A percentile compares a stretch with the other conserved stretches of the same genome.
phyloP scores from a whole-genome alignment of 495 filamentous ascomycete genomes.

The Massariosphaeria phaeospora region DNA sequence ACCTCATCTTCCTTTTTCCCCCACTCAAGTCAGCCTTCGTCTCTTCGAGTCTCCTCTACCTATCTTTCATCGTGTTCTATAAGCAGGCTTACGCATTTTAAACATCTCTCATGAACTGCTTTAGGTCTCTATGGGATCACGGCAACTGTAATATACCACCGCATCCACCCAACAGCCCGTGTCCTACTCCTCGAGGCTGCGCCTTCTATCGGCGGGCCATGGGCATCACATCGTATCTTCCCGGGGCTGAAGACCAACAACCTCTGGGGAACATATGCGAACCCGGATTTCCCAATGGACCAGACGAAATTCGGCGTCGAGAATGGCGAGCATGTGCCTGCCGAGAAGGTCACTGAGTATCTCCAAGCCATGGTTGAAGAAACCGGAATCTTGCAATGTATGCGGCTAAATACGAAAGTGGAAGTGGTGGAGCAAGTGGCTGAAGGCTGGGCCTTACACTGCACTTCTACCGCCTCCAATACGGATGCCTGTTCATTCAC shows the following conservation, averaged over 20 bases:
- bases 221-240: constrained; percentile 55
- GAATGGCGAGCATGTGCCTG: constrained; percentile 63
- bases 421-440: constrained; percentile 12
- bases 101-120: not conserved
- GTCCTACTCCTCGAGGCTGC: constrained; percentile 53
- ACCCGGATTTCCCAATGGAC: constrained; percentile 66
- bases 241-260: constrained; percentile 63
- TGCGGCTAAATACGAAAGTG: constrained; percentile 24
- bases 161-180: constrained; percentile 48
- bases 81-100: not conserved
- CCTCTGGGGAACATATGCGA: constrained; percentile 61
- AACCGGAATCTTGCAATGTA: not conserved
- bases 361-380: constrained; percentile 56
- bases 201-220: constrained; percentile 62
- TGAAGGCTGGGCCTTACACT: constrained; percentile 21
- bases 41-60: not conserved
- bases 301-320: constrained; percentile 46
- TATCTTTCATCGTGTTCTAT: not conserved
- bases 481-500: not conserved
- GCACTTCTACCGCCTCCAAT: not conserved
- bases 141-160: constrained; percentile 55
- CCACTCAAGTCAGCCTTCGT: not conserved
- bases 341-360: constrained; percentile 60
- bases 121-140: constrained; percentile 58
- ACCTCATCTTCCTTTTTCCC: not conserved